Conservation (phyloP, 2,329 filamentous ascomycete species). For the Colletotrichum destructivum region DNA sequence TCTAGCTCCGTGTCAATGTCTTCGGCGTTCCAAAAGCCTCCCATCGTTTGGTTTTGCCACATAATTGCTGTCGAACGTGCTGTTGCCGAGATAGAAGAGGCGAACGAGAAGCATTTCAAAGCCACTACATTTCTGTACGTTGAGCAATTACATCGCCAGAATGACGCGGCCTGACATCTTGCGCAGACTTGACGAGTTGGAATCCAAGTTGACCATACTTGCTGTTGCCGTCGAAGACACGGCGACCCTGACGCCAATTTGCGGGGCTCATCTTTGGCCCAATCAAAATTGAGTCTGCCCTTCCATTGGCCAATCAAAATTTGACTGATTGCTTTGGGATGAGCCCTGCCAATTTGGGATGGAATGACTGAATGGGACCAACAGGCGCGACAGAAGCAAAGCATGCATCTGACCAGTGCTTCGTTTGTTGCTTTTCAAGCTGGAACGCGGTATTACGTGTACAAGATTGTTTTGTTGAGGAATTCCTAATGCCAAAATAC, state of each 20-base stretch:
- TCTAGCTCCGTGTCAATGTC: background rate
- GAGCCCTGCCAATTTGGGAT: background rate
- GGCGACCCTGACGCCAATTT: background rate
- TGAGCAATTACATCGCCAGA: background rate
- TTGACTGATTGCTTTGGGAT: too few species aligned
- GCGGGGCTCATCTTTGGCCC: too few species aligned
- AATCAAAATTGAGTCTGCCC: too few species aligned
- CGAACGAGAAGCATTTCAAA: background rate
- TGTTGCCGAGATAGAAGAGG: background rate
- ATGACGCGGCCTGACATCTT: background rate
- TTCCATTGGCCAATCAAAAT: too few species aligned
- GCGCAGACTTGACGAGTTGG: slow-evolving; percentile 1
- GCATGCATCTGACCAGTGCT: too few species aligned
- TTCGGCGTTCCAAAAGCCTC: background rate
- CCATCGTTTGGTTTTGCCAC: background rate
- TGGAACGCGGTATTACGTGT: background rate
- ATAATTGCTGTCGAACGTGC: background rate
- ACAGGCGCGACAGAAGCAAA: background rate
- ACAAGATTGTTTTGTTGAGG: background rate
- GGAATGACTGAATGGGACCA: background rate
- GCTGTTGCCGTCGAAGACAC: background rate
- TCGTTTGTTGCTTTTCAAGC: too few species aligned
- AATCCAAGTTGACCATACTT: background rate
- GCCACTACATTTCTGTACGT: background rate
- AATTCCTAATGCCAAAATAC: background rate